Percentiles rank a stretch among this genome's conserved stretches.
Conservation (phyloP, 2,329 filamentous ascomycete genomes). For the Pseudofabraea citricarpa region DNA sequence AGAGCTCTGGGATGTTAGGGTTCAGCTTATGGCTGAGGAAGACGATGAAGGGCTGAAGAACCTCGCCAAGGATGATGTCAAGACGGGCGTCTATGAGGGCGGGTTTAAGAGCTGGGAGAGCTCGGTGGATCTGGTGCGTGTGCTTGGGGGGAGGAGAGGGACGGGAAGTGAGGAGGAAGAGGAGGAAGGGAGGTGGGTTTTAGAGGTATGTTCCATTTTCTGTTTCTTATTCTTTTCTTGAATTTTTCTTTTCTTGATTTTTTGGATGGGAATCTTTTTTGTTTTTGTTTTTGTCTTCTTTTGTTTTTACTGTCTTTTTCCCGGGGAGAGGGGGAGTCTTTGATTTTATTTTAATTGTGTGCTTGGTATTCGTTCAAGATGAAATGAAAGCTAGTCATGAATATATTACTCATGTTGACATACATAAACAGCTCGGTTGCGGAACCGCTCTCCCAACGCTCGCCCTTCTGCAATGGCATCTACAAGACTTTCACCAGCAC, state of each 20-base stretch:
- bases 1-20: constrained; percentile 75
- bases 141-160: constrained; percentile 27
- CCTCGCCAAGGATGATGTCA: constrained; percentile 68
- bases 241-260: no score
- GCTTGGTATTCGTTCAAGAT: no score
- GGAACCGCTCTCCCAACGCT: constrained; percentile 72
- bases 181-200: constrained; percentile 13
- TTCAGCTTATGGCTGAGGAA: constrained; percentile 75
- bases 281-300: no score
- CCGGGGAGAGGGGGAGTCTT: no score
- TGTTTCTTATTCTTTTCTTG: no score
- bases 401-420: no score
- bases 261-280: no score
- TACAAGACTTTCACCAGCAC: constrained; percentile 26
- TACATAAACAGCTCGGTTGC: constrained; percentile 76
- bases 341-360: no score
- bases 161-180: background rate
- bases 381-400: no score
- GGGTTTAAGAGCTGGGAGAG: constrained; percentile 91
- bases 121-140: constrained; percentile 72
- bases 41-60: constrained; percentile 44
- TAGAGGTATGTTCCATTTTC: constrained; percentile 29
- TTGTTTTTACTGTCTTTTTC: no score
- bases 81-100: constrained; percentile 78
- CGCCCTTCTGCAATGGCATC: constrained; percentile 61